Base-by-base conservation (phyloP, 106 monocot species). In the Ottelia alismoides region DNA sequence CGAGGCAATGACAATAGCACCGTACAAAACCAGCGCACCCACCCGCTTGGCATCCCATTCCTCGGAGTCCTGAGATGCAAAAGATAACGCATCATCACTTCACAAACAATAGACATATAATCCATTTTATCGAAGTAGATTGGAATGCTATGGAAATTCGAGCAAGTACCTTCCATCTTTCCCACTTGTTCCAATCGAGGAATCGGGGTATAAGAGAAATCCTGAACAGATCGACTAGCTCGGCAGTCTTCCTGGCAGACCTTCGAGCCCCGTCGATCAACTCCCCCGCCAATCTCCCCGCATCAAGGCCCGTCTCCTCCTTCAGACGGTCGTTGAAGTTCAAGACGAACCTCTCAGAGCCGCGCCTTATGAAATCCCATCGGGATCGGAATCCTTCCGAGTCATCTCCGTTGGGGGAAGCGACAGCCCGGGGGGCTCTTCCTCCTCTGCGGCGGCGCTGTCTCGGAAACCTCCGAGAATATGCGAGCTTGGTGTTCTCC, bases 131-230 rank as follows among this genome's bases (percentile, higher is more conserved):
- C n/a, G n/a, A n/a, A n/a, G n/a, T n/a, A n/a, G n/a, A n/a, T n/a
- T n/a, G n/a, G n/a, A n/a, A n/a, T n/a, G n/a, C n/a, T n/a, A n/a
- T n/a, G n/a, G n/a, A n/a, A n/a, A n/a, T n/a, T n/a, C n/a, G n/a
- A n/a, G n/a, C n/a, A 24, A 12, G 9, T 40, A 83, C 88, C 89
- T 90, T 84, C 89, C 89, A 90, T 24, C 65, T 65, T 22, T 84
- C 80, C 89, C 76, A 80, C 51, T 64, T 76, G 49, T 90, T 84
- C 84, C 83, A 90, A 2, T 80, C 64, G n/a, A 75, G 40, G 46
- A 90, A 70, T 25, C 49, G 29, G 3, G 80, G 80, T 25, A 77
- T 17, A 28, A 52, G 2, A 28, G 66, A 71, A 48, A 40, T 7
- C 53, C 74, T 30, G 28, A 74, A 71, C 52, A 64, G 60, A 31